Conservation (phyloP, 176 grass and related monocot species). For the Bromus sterilis region DNA sequence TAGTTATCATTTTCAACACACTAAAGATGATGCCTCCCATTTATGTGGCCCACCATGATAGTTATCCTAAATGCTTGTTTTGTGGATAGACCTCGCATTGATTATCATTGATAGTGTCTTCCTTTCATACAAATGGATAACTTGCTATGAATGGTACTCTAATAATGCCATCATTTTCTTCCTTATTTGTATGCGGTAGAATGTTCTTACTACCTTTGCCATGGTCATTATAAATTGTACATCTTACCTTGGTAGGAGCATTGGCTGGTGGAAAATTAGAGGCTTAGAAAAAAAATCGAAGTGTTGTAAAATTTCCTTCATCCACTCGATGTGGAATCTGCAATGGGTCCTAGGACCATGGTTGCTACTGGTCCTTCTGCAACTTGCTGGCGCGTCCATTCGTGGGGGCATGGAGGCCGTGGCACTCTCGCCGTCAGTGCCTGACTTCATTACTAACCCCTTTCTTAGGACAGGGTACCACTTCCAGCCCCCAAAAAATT, state of each 20-base stretch:
- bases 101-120: background rate
- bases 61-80: no score
- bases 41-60: no score
- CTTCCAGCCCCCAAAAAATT: slow-evolving; percentile 59
- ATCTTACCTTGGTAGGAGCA: background rate
- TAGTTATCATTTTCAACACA: no score
- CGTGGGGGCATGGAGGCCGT: slow-evolving; percentile 19
- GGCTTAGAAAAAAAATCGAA: background rate
- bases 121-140: background rate
- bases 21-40: no score
- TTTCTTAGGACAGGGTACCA: slow-evolving; percentile 41
- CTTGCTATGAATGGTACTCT: background rate
- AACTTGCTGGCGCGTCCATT: slow-evolving; percentile 21
- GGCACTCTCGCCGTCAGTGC: background rate
- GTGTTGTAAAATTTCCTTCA: background rate
- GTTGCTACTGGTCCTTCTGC: slow-evolving; percentile 17
- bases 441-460: slow-evolving; percentile 36
- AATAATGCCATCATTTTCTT: background rate
- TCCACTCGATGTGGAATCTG: slow-evolving; percentile 5
- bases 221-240: background rate
- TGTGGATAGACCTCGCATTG: background rate
- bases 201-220: background rate
- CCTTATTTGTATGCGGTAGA: background rate
- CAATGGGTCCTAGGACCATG: slow-evolving; percentile 10
- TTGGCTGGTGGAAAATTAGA: background rate